phyloP scores from a whole-genome alignment of 1,284 basidiomycete species.

The Paramarasmius palmivorus region DNA sequence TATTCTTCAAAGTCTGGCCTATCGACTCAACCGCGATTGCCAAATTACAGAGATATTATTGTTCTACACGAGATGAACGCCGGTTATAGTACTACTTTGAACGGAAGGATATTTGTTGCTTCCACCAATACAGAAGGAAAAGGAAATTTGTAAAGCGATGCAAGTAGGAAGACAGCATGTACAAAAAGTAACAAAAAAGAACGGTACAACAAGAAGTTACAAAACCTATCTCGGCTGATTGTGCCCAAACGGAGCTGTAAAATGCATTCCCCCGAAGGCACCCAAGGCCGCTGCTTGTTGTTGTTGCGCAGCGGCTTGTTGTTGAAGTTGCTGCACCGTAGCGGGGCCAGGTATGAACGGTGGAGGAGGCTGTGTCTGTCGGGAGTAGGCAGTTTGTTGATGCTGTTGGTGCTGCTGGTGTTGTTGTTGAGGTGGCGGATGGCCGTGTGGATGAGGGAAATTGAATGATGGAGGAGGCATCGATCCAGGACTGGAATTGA shows the following conservation, averaged over 20 bases:
- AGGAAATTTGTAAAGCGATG: too few species aligned
- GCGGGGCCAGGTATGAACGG: constrained; percentile 36
- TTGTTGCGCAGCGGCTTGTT: constrained; percentile 11
- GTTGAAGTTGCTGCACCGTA: constrained; percentile 39
- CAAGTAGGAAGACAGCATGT: neutral
- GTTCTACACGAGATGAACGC: too few species aligned
- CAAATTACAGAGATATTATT: too few species aligned
- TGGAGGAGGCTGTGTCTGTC: constrained; percentile 38
- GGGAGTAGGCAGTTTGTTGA: constrained; percentile 39
- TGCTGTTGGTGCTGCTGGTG: constrained; percentile 46
- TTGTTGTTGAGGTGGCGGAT: constrained; percentile 45
- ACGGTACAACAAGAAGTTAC: too few species aligned
- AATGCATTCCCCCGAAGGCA: constrained; percentile 13
- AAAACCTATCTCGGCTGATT: constrained; percentile 6
- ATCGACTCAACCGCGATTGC: too few species aligned
- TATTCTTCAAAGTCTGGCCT: too few species aligned
- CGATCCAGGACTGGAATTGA: constrained; percentile 49
- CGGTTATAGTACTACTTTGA: too few species aligned
- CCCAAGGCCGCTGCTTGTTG: constrained; percentile 15
- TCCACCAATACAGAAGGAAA: too few species aligned
- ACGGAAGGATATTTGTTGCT: too few species aligned
- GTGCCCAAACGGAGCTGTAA: constrained; percentile 9
- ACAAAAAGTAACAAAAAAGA: neutral
- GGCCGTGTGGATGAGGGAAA: constrained; percentile 62
- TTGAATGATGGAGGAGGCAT: constrained; percentile 72